Percentiles rank a stretch among this genome's conserved stretches.
Conservation (phyloP, 2,329 filamentous ascomycete species). For the Fusarium abutilonis region DNA sequence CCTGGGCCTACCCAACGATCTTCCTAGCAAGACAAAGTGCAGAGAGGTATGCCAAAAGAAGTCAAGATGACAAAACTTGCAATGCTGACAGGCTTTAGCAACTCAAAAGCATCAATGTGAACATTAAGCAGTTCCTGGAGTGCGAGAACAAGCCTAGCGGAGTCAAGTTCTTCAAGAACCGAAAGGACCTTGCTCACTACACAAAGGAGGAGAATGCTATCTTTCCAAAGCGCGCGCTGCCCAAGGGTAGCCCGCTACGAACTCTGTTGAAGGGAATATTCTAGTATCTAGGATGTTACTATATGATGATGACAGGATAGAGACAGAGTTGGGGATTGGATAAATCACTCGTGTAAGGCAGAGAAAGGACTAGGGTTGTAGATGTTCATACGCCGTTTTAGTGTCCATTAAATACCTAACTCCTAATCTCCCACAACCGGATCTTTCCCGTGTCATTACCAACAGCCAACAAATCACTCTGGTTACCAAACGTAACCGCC, state of each 20-base stretch:
- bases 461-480: conserved; percentile 79
- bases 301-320: neutral
- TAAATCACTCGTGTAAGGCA: neutral
- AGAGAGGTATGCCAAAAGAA: conserved; percentile 50
- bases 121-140: conserved; percentile 60
- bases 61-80: neutral
- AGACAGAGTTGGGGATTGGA: neutral
- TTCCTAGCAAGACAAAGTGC: conserved; percentile 58
- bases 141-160: conserved; percentile 43
- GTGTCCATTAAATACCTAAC: conserved; percentile 54
- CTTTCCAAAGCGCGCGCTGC: conserved; percentile 50
- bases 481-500: conserved; percentile 72
- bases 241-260: conserved; percentile 53
- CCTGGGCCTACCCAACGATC: conserved; percentile 52
- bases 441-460: conserved; percentile 91
- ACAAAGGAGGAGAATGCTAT: conserved; percentile 42
- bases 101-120: conserved; percentile 56
- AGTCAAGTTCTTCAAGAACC: conserved; percentile 49
- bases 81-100: conserved; percentile 48
- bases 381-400: conserved; percentile 36
- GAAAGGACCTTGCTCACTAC: conserved; percentile 44
- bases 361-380: neutral
- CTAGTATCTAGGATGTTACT: neutral
- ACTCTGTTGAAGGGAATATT: conserved; percentile 18
- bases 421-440: conserved; percentile 87